phyloP scores from a whole-genome alignment of 345 rosid species.

The Boechera stricta region DNA sequence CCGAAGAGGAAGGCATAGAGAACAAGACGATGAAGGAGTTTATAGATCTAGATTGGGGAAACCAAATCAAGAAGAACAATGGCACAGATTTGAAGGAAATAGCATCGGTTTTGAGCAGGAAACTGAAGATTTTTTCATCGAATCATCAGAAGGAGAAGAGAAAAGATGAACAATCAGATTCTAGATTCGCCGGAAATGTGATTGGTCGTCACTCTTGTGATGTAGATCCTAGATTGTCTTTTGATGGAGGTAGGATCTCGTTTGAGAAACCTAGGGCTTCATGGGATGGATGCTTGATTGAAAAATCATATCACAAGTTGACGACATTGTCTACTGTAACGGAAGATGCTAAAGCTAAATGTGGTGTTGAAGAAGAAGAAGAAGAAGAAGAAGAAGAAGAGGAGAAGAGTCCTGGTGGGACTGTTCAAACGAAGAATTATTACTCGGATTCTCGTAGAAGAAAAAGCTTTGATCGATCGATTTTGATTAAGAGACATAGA shows the following conservation, averaged over 20 bases:
- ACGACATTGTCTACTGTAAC: conserved; percentile 56
- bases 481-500: conserved; percentile 57
- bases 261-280: conserved; percentile 84
- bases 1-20: conserved; percentile 50
- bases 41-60: conserved; percentile 71
- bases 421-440: conserved; percentile 76
- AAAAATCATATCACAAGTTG: conserved; percentile 56
- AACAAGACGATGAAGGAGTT: conserved; percentile 74
- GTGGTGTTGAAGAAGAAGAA: conserved; percentile 47
- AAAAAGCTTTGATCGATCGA: conserved; percentile 73
- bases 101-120: conserved; percentile 69
- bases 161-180: conserved; percentile 34
- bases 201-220: conserved; percentile 69
- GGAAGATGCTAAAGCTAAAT: conserved; percentile 55
- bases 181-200: conserved; percentile 43
- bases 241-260: conserved; percentile 61
- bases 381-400: conserved; percentile 50
- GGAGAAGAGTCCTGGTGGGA: conserved; percentile 70
- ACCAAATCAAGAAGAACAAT: conserved; percentile 52
- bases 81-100: conserved; percentile 55
- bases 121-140: conserved; percentile 58
- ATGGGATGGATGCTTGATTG: conserved; percentile 77
- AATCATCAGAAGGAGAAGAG: conserved; percentile 56
- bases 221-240: conserved; percentile 67
- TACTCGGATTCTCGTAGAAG: conserved; percentile 69